phyloP scores from a whole-genome alignment of 1,284 basidiomycete genomes.

The Ceratobasidium sp. region DNA sequence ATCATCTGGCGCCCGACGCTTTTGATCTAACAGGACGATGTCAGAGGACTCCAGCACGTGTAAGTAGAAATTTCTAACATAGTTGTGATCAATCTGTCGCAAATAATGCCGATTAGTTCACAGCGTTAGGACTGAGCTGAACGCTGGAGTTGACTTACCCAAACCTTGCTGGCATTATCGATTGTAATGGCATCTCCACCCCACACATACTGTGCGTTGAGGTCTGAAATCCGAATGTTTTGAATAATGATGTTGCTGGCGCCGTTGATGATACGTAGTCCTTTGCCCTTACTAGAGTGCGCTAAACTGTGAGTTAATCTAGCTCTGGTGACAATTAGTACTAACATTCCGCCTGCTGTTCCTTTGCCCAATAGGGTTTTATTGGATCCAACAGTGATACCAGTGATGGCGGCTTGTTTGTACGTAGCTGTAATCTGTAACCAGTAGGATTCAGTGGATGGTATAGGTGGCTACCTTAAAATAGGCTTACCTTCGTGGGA shows the following conservation, averaged over 20 bases:
- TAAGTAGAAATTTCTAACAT: conserved; percentile 22
- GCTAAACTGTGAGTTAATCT: too few species aligned
- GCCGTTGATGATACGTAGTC: conserved; percentile 54
- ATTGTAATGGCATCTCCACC: conserved; percentile 53
- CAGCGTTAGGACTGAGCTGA: not conserved
- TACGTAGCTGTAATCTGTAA: conserved; percentile 43
- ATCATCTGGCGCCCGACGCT: conserved; percentile 55
- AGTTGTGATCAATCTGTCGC: conserved; percentile 51
- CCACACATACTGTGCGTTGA: conserved; percentile 54
- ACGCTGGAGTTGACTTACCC: conserved; percentile 50
- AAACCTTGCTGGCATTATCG: conserved; percentile 49
- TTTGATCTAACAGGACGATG: conserved; percentile 46
- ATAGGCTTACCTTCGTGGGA: not conserved
- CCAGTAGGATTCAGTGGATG: not conserved
- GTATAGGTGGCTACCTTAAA: not conserved
- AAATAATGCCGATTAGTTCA: not conserved
- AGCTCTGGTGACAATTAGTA: conserved; percentile 46
- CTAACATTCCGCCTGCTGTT: conserved; percentile 46
- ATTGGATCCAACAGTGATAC: conserved; percentile 53
- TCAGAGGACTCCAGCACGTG: not conserved
- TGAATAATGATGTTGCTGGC: conserved; percentile 58
- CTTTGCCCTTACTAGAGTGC: conserved; percentile 51
- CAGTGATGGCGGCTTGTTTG: conserved; percentile 36
- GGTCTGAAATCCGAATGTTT: conserved; percentile 54
- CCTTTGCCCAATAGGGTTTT: conserved; percentile 56